Percentiles rank a stretch among this genome's conserved stretches.
These are phyloP conservation scores for Blakeslea trispora DNA, from an alignment of 371 early-diverging fungal species.

Conservation along the genomic window DNA sequence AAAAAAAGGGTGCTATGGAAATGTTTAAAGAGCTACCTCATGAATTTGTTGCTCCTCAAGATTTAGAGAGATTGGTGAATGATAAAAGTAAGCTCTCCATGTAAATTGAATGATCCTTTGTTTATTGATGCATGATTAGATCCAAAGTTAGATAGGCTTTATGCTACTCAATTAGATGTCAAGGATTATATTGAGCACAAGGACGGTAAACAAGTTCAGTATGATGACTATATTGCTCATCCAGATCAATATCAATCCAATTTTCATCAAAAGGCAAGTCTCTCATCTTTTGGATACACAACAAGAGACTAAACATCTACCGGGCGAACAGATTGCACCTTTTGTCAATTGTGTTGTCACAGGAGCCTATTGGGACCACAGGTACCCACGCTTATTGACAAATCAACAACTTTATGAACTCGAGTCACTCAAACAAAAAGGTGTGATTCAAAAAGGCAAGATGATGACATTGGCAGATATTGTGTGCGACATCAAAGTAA, in stretches of 20 bases:
- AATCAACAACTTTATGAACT: conserved; percentile 74
- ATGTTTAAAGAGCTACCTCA: conserved; percentile 92
- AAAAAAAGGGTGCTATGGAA: conserved; percentile 80
- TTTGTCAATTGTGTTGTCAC: conserved; percentile 88
- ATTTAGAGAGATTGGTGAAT: conserved; percentile 69
- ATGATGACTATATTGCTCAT: conserved; percentile 72
- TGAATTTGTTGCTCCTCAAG: conserved; percentile 84
- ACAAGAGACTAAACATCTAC: not conserved
- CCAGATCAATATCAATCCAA: conserved; percentile 83
- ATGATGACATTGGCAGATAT: conserved; percentile 92
- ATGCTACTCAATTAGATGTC: conserved; percentile 76
- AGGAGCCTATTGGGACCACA: conserved; percentile 92
- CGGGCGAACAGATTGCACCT: conserved; percentile 89
- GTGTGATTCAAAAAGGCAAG: conserved; percentile 56
- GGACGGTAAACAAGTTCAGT: conserved; percentile 60
- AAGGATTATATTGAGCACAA: conserved; percentile 82
- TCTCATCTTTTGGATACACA: not conserved
- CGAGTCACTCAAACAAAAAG: conserved; percentile 54
- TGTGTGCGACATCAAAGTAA: conserved; percentile 90
- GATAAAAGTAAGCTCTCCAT: conserved; percentile 69
- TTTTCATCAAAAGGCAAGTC: conserved; percentile 78
- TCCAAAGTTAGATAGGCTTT: conserved; percentile 68
- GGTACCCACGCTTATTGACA: conserved; percentile 90
- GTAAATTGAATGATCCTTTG: too few relatives aligned
- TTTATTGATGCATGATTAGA: too few relatives aligned